Evolutionary conservation across 2,329 filamentous ascomycete species (phyloP).

Genomic region (Xylaria sp.): DNA sequence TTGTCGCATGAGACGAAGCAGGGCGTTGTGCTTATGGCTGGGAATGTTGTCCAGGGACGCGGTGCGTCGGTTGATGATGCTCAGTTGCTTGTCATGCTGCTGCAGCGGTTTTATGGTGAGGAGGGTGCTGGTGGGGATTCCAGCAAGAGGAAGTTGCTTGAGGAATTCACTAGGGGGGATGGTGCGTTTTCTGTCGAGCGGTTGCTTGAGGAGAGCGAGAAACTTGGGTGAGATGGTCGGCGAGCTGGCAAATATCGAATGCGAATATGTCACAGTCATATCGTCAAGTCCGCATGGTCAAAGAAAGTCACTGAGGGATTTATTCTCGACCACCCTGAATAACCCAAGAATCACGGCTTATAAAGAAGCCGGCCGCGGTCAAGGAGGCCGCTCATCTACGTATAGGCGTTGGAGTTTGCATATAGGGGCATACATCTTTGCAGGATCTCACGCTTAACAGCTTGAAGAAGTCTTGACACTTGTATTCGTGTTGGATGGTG

Average conservation of each 20-base stretch:
- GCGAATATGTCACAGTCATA: background rate
- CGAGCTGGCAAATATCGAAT: background rate
- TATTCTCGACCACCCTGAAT: background rate
- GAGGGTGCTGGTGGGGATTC: constrained; percentile 66
- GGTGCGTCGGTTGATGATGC: constrained; percentile 84
- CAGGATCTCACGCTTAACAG: background rate
- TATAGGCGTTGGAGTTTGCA: background rate
- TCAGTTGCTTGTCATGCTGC: constrained; percentile 89
- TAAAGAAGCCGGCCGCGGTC: background rate
- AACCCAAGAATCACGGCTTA: background rate
- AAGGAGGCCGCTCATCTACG: background rate
- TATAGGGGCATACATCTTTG: background rate
- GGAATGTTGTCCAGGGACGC: constrained; percentile 77
- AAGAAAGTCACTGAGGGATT: background rate
- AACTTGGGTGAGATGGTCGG: constrained; percentile 61
- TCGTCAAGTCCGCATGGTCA: background rate
- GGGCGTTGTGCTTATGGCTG: constrained; percentile 87
- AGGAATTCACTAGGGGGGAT: constrained; percentile 86
- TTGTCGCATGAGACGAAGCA: constrained; percentile 69
- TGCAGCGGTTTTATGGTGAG: constrained; percentile 90
- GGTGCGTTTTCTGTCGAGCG: constrained; percentile 82
- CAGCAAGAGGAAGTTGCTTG: constrained; percentile 76
- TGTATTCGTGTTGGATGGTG: background rate
- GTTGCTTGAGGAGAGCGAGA: constrained; percentile 90
- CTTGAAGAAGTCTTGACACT: background rate